Conservation (phyloP, 805 yeast species). For the Sungouiozyma intestinalis region DNA sequence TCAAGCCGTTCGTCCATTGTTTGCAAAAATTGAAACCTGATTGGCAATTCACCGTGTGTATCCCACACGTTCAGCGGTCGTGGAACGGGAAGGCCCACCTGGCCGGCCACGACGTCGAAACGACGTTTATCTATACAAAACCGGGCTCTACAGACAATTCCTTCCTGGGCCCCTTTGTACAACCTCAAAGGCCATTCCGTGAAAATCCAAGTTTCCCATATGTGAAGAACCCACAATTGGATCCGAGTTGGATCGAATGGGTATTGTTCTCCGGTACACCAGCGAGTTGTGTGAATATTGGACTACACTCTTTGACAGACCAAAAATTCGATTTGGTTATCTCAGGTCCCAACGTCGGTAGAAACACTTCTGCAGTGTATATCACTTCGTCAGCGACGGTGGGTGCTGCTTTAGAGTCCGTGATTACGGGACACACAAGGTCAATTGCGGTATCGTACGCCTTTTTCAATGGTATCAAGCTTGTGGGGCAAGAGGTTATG, state of each 20-base stretch:
- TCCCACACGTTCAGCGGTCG: constrained; percentile 75
- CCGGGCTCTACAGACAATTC: constrained; percentile 42
- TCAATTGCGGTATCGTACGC: constrained; percentile 82
- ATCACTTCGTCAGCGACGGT: constrained; percentile 89
- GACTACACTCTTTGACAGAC: constrained; percentile 55
- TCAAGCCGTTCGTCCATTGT: constrained; percentile 69
- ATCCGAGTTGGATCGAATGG: constrained; percentile 57
- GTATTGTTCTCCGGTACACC: constrained; percentile 85
- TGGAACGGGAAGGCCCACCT: constrained; percentile 98
- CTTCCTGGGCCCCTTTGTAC: constrained; percentile 58
- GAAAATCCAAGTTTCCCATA: constrained; percentile 18
- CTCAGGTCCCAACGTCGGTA: constrained; percentile 93
- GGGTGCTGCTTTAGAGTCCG: constrained; percentile 95
- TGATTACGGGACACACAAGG: constrained; percentile 48
- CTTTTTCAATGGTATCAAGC: constrained; percentile 41
- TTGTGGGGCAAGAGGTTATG: constrained; percentile 37
- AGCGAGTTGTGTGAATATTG: constrained; percentile 90
- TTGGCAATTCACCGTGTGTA: constrained; percentile 77
- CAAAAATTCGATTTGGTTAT: constrained; percentile 67
- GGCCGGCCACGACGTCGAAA: constrained; percentile 57
- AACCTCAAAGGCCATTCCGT: constrained; percentile 34
- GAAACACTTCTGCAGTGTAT: constrained; percentile 82
- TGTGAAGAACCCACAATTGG: constrained; percentile 12
- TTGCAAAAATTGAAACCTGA: constrained; percentile 46
- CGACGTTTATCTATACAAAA: constrained; percentile 47